Percentiles rank a stretch among this genome's conserved stretches.
Evolutionary conservation across 2,329 filamentous ascomycete genomes (phyloP).

Genomic region (Colletotrichum acutatum): DNA sequence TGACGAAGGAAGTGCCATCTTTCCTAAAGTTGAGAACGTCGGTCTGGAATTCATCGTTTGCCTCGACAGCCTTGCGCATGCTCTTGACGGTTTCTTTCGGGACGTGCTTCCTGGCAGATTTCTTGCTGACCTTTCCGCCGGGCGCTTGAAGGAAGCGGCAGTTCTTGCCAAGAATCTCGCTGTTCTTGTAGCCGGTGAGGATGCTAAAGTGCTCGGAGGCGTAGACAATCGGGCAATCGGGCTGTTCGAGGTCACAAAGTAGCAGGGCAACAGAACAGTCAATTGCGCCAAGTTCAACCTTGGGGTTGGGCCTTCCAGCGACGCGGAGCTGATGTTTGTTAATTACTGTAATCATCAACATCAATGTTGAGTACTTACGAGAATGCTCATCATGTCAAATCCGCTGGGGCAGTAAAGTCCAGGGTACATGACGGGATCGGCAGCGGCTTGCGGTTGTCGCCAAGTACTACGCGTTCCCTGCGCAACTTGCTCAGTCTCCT

Average conservation of each 20-base stretch:
- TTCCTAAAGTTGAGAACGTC: conserved; percentile 83
- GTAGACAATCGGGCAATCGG: conserved; percentile 85
- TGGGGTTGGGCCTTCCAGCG: conserved; percentile 75
- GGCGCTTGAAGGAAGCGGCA: conserved; percentile 87
- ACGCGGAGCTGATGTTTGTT: conserved; percentile 63
- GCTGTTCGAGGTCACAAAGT: conserved; percentile 79
- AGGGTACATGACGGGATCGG: conserved; percentile 64
- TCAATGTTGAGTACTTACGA: conserved; percentile 52
- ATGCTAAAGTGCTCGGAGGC: conserved; percentile 83
- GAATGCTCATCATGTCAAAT: conserved; percentile 65
- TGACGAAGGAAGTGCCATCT: conserved; percentile 82
- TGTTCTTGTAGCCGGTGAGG: conserved; percentile 80
- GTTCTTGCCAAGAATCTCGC: conserved; percentile 82
- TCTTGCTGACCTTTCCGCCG: conserved; percentile 70
- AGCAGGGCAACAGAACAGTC: conserved; percentile 87
- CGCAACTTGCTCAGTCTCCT: conserved; percentile 36
- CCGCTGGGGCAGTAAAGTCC: conserved; percentile 66
- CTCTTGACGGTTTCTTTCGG: conserved; percentile 72
- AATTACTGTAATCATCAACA: conserved; percentile 5
- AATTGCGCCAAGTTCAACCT: conserved; percentile 83
- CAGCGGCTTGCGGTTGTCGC: conserved; percentile 28
- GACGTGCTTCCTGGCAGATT: conserved; percentile 71
- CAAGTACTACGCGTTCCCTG: conserved; percentile 28
- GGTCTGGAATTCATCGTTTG: conserved; percentile 58
- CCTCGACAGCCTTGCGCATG: conserved; percentile 59